Evolutionary conservation across 2,329 filamentous ascomycete genomes (phyloP).

Genomic region (Alternaria arborescens): DNA sequence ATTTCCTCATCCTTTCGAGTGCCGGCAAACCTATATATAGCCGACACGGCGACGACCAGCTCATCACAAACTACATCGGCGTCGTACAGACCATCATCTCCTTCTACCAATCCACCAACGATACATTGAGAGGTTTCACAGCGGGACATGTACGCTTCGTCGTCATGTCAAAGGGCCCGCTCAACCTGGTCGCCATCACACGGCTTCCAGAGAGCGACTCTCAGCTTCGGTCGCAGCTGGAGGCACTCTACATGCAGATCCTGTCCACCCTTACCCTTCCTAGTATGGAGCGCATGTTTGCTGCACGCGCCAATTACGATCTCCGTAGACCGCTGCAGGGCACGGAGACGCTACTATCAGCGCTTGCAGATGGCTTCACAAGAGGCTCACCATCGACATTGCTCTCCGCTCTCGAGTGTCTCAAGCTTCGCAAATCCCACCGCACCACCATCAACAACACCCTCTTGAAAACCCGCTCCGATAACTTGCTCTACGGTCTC

Average conservation of each 20-base stretch:
- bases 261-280: conserved; percentile 93
- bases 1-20: conserved; percentile 95
- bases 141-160: conserved; percentile 89
- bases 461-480: conserved; percentile 78
- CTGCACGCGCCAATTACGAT: conserved; percentile 90
- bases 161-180: conserved; percentile 80
- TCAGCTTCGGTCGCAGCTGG: conserved; percentile 86
- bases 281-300: conserved; percentile 85
- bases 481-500: conserved; percentile 87
- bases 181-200: conserved; percentile 94
- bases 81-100: conserved; percentile 98
- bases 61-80: conserved; percentile 94
- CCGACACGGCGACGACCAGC: conserved; percentile 85
- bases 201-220: conserved; percentile 89
- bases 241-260: conserved; percentile 98
- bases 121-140: conserved; percentile 82
- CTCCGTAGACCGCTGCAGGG: conserved; percentile 88
- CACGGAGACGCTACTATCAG: conserved; percentile 89
- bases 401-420: conserved; percentile 88
- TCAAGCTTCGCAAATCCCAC: conserved; percentile 90
- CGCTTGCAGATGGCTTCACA: conserved; percentile 93
- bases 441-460: conserved; percentile 86
- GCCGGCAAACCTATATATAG: conserved; percentile 98
- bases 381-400: conserved; percentile 88
- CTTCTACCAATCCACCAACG: conserved; percentile 84